These are phyloP conservation scores for Phellinidium pouzarii DNA, from an alignment of 1,284 basidiomycete species.

Conservation along the genomic window DNA sequence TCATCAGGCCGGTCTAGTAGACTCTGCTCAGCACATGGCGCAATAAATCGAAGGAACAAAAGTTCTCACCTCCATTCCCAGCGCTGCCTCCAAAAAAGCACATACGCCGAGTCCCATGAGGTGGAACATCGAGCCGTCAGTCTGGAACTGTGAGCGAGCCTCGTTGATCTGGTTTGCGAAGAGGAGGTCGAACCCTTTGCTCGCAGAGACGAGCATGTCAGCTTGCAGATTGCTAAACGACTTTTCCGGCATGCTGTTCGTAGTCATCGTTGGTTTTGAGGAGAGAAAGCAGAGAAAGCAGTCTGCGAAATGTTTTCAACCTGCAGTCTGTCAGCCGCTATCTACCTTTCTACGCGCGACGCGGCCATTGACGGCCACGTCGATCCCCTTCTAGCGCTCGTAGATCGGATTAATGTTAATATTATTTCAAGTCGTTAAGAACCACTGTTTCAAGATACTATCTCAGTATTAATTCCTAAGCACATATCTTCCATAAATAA, in stretches of 20 bases:
- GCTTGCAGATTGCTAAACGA: not conserved
- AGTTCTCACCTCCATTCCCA: slow-evolving; percentile 74
- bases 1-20: slow-evolving; percentile 41
- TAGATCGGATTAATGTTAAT: no score
- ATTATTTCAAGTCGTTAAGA: no score
- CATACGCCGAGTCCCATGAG: slow-evolving; percentile 65
- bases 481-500: no score
- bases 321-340: no score
- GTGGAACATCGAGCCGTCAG: slow-evolving; percentile 58
- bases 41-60: not conserved
- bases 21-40: slow-evolving; percentile 11
- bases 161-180: slow-evolving; percentile 59
- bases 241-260: not conserved
- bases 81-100: slow-evolving; percentile 66
- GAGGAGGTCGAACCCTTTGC: slow-evolving; percentile 55
- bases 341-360: no score
- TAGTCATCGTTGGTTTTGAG: not conserved
- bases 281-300: not conserved
- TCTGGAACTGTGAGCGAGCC: slow-evolving; percentile 45
- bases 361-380: no score
- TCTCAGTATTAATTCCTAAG: no score
- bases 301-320: no score
- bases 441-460: no score
- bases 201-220: slow-evolving; percentile 43
- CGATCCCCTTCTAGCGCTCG: no score